Base-by-base conservation (phyloP, 345 rosid species). In the Euphorbia lathyris region DNA sequence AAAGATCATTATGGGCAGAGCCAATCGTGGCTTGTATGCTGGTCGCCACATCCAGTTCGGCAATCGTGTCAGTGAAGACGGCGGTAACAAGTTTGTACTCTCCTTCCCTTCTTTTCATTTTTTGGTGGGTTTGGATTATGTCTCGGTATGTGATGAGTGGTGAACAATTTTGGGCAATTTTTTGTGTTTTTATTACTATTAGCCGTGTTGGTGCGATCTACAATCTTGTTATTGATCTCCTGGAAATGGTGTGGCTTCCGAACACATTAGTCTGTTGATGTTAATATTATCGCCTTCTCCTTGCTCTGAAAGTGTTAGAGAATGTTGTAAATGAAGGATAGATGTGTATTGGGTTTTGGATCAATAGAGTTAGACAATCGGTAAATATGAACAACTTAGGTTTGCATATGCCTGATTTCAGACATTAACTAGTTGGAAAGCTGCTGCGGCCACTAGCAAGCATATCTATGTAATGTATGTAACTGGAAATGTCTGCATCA, bases 1-100 rank as follows among this genome's bases (percentile, higher is more conserved):
- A 77, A 84, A 85, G 79, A 56, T 95, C 76, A 84, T 95, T 53
- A 95, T 90, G 97, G 79, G 80, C 55, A 84, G 97, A 56, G 96
- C 96, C 79, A 84, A 92, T 65, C 92, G 94, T 38, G 96, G 99
- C 42, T 83, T 95, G 47, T 95, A 63, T 83, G 97, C 97, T 14
- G 96, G 97, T 65, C 90, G 92, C 52, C 97, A 95, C 74, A 90
- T 95, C 79, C 96, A 86, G 71, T 95, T 86, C 79, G 99, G 97
- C 19, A 92, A 95, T 70, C 87, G 78, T 3, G 76, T 92, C 81
- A 92, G 99, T 65, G 96, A 95, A 82, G 91, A 95, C 72, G 97
- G 97, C 59, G 97, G 98, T 62, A 95, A 95, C 88, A 95, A 90
- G 98, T 90, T 63, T 36, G 45, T 11, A 58, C 58, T 68, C 22